Evolutionary conservation across 305 asterid genomes (phyloP).

Genomic region (Striga hermonthica): DNA sequence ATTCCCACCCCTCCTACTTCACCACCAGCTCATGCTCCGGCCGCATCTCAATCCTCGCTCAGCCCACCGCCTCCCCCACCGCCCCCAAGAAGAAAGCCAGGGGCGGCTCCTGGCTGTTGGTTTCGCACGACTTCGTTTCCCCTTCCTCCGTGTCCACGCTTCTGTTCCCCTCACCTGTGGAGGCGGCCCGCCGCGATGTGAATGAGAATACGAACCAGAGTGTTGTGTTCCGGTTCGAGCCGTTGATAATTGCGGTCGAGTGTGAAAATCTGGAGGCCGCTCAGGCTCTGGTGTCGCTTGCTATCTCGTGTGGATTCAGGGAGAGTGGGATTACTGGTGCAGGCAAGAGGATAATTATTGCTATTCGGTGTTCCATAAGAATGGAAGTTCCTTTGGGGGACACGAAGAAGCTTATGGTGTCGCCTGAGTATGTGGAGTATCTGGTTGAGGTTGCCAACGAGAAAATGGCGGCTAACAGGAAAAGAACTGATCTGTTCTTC

Average conservation of each 20-base stretch:
- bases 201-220: slow-evolving; percentile 30
- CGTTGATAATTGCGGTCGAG: slow-evolving; percentile 87
- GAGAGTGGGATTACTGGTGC: slow-evolving; percentile 93
- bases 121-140: slow-evolving; percentile 69
- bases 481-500: slow-evolving; percentile 57
- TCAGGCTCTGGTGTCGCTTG: slow-evolving; percentile 66
- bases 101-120: slow-evolving; percentile 88
- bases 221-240: slow-evolving; percentile 82
- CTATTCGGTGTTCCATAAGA: slow-evolving; percentile 82
- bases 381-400: slow-evolving; percentile 89
- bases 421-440: slow-evolving; percentile 64
- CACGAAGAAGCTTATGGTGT: slow-evolving; percentile 56
- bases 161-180: slow-evolving; percentile 45
- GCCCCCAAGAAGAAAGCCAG: slow-evolving; percentile 71
- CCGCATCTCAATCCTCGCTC: slow-evolving; percentile 85
- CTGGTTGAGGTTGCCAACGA: slow-evolving; percentile 76
- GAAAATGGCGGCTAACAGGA: slow-evolving; percentile 81
- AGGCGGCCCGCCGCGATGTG: slow-evolving; percentile 21
- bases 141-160: slow-evolving; percentile 44
- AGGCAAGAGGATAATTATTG: slow-evolving; percentile 74
- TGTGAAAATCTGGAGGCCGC: slow-evolving; percentile 67
- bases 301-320: slow-evolving; percentile 83
- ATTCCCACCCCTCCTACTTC: slow-evolving; percentile 82
- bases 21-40: slow-evolving; percentile 99
- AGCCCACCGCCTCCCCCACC: slow-evolving; percentile 45